Evolutionary conservation across 768 basidiomycete genomes (phyloP).

Genomic region (Terana coerulea): DNA sequence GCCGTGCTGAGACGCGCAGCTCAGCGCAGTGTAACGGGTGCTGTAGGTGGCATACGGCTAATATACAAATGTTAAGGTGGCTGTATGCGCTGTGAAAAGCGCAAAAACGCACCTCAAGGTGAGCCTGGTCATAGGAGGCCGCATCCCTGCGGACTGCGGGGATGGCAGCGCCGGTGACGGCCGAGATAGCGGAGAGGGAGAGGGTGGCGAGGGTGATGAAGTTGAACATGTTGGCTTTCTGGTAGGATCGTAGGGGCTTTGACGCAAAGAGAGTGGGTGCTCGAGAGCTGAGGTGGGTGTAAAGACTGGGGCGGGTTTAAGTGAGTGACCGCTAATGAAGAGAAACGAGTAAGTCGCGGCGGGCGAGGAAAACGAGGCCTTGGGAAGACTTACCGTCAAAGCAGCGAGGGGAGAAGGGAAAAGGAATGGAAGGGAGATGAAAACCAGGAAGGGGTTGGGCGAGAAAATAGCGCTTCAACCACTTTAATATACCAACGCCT

Average conservation of each 20-base stretch:
- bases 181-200: conserved; percentile 38
- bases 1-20: conserved; percentile 38
- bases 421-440: conserved; percentile 19
- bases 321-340: conserved; percentile 21
- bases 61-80: conserved; percentile 2
- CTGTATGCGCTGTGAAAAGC: neutral
- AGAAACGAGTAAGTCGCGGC: neutral
- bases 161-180: conserved; percentile 34
- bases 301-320: conserved; percentile 16
- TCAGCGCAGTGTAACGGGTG: conserved; percentile 55
- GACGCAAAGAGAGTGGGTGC: conserved; percentile 22
- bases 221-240: conserved; percentile 25
- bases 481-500: conserved; percentile 10
- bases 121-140: conserved; percentile 27
- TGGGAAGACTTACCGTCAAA: conserved; percentile 18
- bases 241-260: conserved; percentile 12
- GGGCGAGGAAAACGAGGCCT: neutral
- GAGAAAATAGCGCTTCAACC: conserved; percentile 3
- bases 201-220: conserved; percentile 38
- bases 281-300: conserved; percentile 2
- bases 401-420: conserved; percentile 15
- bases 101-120: conserved; percentile 43
- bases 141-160: conserved; percentile 42
- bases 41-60: conserved; percentile 57
- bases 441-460: conserved; percentile 19